Percentiles rank a stretch among this genome's conserved stretches.
phyloP scores from a whole-genome alignment of 1,139 yeast genomes.

The Saccharomyces hybrid region DNA sequence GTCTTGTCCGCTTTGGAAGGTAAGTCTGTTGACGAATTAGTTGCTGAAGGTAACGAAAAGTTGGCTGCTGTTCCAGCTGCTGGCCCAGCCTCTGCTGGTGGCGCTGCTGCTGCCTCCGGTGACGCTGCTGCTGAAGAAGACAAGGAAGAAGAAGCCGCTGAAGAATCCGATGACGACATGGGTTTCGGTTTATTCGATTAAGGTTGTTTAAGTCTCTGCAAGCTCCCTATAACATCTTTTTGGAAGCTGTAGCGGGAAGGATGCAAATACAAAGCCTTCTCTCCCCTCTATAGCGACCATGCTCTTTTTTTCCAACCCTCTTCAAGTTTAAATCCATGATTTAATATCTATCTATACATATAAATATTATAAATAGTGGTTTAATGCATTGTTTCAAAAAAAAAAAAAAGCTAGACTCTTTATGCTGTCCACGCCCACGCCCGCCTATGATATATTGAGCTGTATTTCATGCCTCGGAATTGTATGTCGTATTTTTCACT shows the following conservation, averaged over 20 bases:
- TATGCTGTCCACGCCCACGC: not conserved
- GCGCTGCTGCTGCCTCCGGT: constrained; percentile 48
- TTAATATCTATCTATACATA: not conserved
- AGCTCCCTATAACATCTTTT: not conserved
- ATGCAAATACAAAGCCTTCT: not conserved
- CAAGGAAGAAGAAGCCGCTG: constrained; percentile 51
- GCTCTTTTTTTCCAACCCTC: not conserved
- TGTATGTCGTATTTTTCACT: not conserved
- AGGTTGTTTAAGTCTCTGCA: constrained; percentile 11
- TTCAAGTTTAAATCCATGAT: constrained; percentile 1
- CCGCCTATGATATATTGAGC: not conserved
- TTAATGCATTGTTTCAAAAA: constrained; percentile 1
- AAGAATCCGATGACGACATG: constrained; percentile 67
- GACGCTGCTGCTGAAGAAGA: constrained; percentile 55
- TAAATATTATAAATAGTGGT: not conserved
- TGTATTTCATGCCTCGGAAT: not conserved
- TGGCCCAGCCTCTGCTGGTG: constrained; percentile 66
- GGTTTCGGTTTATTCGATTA: constrained; percentile 89
- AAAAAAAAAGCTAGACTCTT: not conserved
- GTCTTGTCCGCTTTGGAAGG: constrained; percentile 69
- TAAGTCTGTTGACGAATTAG: constrained; percentile 65
- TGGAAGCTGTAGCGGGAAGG: not conserved
- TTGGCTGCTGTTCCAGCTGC: constrained; percentile 78
- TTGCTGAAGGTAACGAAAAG: constrained; percentile 75
- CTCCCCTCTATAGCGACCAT: not conserved